Evolutionary conservation across 495 filamentous ascomycete genomes (phyloP).

Genomic region (Aspergillus baeticus): DNA sequence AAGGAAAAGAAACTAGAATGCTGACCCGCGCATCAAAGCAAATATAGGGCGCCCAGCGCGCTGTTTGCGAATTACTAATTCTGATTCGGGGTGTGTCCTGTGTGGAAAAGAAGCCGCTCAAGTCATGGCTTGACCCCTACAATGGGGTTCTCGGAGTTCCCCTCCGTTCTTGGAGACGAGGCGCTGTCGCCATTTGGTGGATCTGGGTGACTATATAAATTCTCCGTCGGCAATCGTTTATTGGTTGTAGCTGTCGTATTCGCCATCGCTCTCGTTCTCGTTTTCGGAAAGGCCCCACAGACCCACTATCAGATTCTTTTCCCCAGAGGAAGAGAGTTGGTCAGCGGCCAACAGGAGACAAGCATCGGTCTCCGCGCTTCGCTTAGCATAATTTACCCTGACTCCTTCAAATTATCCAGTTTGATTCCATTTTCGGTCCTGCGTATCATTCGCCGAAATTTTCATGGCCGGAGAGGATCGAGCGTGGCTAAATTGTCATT

Average conservation of each 20-base stretch:
- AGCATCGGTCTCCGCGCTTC: neutral
- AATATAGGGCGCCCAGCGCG: neutral
- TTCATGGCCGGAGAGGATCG: too few species aligned
- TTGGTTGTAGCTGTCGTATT: slow-evolving; percentile 20
- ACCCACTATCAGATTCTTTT: neutral
- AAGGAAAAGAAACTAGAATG: neutral
- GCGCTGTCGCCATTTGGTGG: slow-evolving; percentile 8
- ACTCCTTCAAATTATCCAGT: neutral
- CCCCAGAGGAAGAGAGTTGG: too few species aligned
- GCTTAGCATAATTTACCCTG: neutral
- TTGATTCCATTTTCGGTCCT: too few species aligned
- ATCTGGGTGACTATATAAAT: slow-evolving; percentile 12
- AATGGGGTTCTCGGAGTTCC: neutral
- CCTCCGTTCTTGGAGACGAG: neutral
- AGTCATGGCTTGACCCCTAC: neutral
- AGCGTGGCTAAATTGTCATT: too few species aligned
- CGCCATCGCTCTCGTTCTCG: slow-evolving; percentile 20
- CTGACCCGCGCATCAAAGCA: neutral
- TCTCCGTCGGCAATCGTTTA: slow-evolving; percentile 3
- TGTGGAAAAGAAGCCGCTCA: neutral
- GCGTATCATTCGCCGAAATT: too few species aligned
- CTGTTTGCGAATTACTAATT: neutral
- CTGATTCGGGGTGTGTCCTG: neutral
- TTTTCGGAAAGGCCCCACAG: slow-evolving; percentile 18
- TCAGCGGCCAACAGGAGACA: too few species aligned